These are phyloP conservation scores for Naegleria gruberi DNA, from an alignment of 208 protist species.

Conservation along the genomic window DNA sequence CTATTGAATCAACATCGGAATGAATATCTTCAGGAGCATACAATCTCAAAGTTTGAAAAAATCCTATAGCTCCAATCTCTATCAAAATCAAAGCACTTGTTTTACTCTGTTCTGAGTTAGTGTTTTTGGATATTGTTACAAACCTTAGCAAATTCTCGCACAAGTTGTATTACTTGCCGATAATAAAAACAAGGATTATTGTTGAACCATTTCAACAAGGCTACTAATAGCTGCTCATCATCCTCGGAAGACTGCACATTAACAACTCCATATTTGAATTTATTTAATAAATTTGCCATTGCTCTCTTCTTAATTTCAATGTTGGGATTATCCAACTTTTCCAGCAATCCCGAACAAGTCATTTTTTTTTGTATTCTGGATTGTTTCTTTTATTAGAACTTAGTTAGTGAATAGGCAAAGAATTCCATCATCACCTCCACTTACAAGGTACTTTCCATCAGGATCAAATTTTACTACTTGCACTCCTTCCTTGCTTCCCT, in stretches of 20 bases:
- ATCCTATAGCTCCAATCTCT: not conserved
- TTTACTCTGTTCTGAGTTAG: not conserved
- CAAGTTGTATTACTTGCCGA: not conserved
- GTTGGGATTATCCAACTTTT: not conserved
- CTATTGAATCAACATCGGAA: not conserved
- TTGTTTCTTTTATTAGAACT: no score
- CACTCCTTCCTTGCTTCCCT: not conserved
- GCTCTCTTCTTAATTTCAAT: not conserved
- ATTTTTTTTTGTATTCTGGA: no score
- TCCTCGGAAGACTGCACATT: not conserved
- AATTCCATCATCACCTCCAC: not conserved
- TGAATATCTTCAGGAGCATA: not conserved
- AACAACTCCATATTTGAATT: not conserved
- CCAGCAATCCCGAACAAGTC: not conserved
- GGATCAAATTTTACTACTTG: not conserved
- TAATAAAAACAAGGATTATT: constrained; percentile 3
- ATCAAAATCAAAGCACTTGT: not conserved
- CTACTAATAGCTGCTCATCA: not conserved
- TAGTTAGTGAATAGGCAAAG: not conserved
- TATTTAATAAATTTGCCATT: not conserved
- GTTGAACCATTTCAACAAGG: not conserved
- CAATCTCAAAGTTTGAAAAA: not conserved
- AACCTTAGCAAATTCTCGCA: not conserved
- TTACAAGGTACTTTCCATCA: constrained; percentile 10
- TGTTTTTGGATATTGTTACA: no score